Evolutionary conservation across 495 filamentous ascomycete genomes (phyloP).

Genomic region (Beverwykella pulmonaria): DNA sequence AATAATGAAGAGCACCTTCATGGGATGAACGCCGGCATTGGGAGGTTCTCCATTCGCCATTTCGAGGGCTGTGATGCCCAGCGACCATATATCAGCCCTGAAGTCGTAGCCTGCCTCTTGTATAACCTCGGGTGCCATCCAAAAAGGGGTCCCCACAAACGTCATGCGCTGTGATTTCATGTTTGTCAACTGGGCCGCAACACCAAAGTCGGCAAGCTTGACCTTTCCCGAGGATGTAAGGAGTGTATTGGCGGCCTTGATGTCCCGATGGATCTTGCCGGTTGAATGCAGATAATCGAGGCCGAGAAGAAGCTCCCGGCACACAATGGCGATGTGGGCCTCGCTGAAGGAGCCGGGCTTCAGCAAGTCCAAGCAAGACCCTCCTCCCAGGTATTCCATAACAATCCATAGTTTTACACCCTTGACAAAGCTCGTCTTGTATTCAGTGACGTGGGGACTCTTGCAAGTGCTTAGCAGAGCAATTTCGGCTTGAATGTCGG

Average conservation of each 20-base stretch:
- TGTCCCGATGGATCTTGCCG: slow-evolving; percentile 95
- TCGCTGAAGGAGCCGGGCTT: slow-evolving; percentile 92
- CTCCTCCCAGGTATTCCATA: slow-evolving; percentile 95
- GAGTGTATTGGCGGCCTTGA: slow-evolving; percentile 92
- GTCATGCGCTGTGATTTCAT: slow-evolving; percentile 98
- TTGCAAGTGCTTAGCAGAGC: slow-evolving; percentile 91
- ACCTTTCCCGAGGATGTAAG: slow-evolving; percentile 83
- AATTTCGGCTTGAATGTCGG: slow-evolving; percentile 98
- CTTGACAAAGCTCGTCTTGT: slow-evolving; percentile 91
- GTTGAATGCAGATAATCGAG: slow-evolving; percentile 92
- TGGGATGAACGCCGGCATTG: slow-evolving; percentile 86
- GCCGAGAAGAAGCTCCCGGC: slow-evolving; percentile 84
- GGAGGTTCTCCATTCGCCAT: slow-evolving; percentile 91
- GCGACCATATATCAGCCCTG: slow-evolving; percentile 97
- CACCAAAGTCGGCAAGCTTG: slow-evolving; percentile 97
- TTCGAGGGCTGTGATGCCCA: slow-evolving; percentile 95
- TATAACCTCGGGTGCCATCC: slow-evolving; percentile 99
- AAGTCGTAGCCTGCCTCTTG: slow-evolving; percentile 96
- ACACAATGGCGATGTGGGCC: slow-evolving; percentile 91
- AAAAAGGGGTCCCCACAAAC: slow-evolving; percentile 98
- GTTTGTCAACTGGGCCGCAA: slow-evolving; percentile 93
- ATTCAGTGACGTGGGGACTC: slow-evolving; percentile 91
- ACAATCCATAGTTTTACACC: slow-evolving; percentile 98
- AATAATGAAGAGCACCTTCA: slow-evolving; percentile 98
- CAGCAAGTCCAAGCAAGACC: slow-evolving; percentile 88